Conservation (phyloP, 202 grass and related monocot species). For the Setaria viridis region DNA sequence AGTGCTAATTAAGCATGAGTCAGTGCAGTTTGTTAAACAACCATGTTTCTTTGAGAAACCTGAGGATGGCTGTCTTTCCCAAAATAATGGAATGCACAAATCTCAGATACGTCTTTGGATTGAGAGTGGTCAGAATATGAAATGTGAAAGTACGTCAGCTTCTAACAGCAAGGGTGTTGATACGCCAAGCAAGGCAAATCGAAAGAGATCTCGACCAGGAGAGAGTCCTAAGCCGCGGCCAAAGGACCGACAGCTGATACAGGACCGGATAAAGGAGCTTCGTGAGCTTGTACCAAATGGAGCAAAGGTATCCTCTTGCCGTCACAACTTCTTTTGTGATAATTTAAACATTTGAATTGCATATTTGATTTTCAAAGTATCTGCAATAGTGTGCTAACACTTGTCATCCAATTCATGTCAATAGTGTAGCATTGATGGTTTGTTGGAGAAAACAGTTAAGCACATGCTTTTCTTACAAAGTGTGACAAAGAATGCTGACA, state of each 20-base stretch:
- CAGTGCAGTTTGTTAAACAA: constrained; percentile 53
- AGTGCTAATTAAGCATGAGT: constrained; percentile 55
- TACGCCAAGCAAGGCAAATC: constrained; percentile 66
- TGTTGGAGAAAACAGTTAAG: constrained; percentile 97
- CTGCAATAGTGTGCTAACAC: constrained; percentile 25
- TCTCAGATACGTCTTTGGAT: constrained; percentile 89
- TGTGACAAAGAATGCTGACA: constrained; percentile 85
- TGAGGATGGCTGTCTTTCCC: constrained; percentile 56
- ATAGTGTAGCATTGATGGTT: constrained; percentile 98
- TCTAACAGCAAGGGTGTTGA: constrained; percentile 80
- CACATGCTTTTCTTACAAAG: constrained; percentile 99
- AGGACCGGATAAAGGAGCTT: constrained; percentile 94
- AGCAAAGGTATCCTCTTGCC: constrained; percentile 79
- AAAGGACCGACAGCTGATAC: constrained; percentile 94
- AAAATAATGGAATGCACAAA: constrained; percentile 69
- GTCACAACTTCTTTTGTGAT: constrained; percentile 40
- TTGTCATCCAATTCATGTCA: constrained; percentile 51
- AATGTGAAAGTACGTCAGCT: constrained; percentile 70
- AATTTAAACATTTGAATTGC: constrained; percentile 36
- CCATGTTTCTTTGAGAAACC: constrained; percentile 49
- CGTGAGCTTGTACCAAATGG: constrained; percentile 93
- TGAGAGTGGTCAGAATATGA: constrained; percentile 66
- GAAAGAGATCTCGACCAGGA: constrained; percentile 82
- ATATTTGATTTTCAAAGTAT: constrained; percentile 28
- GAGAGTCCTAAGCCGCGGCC: constrained; percentile 83